Conservation (phyloP, 495 filamentous ascomycete genomes). For the Penicillium antarcticum region DNA sequence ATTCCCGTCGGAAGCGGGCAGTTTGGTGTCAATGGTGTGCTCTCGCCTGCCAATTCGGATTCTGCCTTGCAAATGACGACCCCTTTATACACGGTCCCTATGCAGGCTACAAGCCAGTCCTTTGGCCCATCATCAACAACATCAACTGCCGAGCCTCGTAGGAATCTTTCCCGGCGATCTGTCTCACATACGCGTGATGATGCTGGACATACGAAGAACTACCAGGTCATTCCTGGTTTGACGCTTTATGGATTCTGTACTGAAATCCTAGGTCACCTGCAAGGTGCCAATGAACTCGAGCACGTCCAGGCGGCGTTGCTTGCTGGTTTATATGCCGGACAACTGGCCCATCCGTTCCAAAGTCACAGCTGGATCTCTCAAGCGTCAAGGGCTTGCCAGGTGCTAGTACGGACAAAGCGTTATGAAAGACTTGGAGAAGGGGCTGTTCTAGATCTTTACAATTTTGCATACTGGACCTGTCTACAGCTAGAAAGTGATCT, state of each 20-base stretch:
- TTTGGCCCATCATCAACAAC: constrained; percentile 17
- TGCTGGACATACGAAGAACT: constrained; percentile 50
- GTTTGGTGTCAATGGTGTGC: constrained; percentile 14
- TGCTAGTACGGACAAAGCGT: constrained; percentile 64
- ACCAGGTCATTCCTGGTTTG: constrained; percentile 86
- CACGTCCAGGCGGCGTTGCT: constrained; percentile 85
- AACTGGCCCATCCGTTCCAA: constrained; percentile 81
- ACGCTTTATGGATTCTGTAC: constrained; percentile 85
- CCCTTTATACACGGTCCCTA: constrained; percentile 19
- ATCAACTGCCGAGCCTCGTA: constrained; percentile 6
- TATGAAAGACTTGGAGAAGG: constrained; percentile 32
- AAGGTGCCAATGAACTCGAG: constrained; percentile 71
- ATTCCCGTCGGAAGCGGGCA: not conserved
- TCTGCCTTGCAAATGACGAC: constrained; percentile 15
- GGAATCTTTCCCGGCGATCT: constrained; percentile 11
- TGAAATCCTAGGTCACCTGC: constrained; percentile 78
- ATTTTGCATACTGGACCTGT: constrained; percentile 90
- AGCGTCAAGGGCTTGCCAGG: constrained; percentile 71
- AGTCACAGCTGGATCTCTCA: constrained; percentile 84
- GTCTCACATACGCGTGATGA: constrained; percentile 5
- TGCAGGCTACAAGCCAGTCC: constrained; percentile 14
- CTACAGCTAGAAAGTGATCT: constrained; percentile 95
- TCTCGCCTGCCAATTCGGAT: constrained; percentile 28
- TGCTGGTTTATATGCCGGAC: constrained; percentile 84
- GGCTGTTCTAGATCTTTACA: constrained; percentile 48